Evolutionary conservation across 164 flowering plant genomes (phyloP).

Genomic region (Piper betle): DNA sequence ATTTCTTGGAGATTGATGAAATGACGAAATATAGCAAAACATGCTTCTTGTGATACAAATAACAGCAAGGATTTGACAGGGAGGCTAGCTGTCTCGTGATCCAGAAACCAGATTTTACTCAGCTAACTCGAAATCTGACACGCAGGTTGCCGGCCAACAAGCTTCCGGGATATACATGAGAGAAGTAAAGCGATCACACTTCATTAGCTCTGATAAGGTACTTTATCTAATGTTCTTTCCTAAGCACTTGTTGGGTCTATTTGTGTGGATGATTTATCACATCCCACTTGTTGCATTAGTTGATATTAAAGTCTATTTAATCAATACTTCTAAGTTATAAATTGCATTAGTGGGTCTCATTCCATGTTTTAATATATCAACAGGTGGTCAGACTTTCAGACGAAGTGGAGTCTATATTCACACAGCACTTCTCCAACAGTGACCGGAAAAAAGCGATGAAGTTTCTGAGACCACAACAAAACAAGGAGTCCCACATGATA

Average conservation of each 20-base stretch:
- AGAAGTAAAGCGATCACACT: conserved; percentile 76
- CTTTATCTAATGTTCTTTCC: too few relatives aligned
- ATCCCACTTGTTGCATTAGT: background rate
- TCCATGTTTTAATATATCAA: background rate
- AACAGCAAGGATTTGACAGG: too few relatives aligned
- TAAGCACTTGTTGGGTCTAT: background rate
- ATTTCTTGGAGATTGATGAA: too few relatives aligned
- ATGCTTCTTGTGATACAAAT: too few relatives aligned
- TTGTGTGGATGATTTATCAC: too few relatives aligned
- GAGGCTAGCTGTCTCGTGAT: too few relatives aligned
- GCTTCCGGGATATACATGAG: conserved; percentile 63
- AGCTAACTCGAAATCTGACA: background rate
- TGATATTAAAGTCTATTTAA: too few relatives aligned
- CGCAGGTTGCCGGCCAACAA: conserved; percentile 63
- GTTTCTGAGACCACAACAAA: conserved; percentile 68
- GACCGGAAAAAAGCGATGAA: conserved; percentile 98
- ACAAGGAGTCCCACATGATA: conserved; percentile 78
- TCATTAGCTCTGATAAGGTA: conserved; percentile 95
- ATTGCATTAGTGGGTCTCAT: too few relatives aligned
- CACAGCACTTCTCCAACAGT: conserved; percentile 83
- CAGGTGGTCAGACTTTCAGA: conserved; percentile 84
- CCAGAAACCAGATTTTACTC: too few relatives aligned
- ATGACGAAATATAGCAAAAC: too few relatives aligned
- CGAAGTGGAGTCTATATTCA: conserved; percentile 97
- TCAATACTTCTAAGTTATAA: too few relatives aligned